Percentiles rank a stretch among this genome's conserved stretches.
Conservation (phyloP, 116 monocot genomes). For the Papilionanthe hybrid region DNA sequence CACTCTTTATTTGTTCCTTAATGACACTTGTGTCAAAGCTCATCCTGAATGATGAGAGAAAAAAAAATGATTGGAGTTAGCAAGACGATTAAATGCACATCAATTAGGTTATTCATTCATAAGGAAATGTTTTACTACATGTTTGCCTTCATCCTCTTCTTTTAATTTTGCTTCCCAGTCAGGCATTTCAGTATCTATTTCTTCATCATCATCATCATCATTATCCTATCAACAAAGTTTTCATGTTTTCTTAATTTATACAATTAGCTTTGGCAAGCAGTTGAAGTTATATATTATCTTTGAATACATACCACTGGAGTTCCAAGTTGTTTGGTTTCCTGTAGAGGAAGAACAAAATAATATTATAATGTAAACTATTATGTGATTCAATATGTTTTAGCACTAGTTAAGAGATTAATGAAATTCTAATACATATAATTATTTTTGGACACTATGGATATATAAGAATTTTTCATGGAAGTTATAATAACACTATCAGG, state of each 20-base stretch:
- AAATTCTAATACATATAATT: no score
- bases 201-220: slow-evolving; percentile 5
- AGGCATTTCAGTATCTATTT: background rate
- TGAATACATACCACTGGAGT: background rate
- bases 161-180: slow-evolving; percentile 11
- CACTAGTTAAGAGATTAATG: no score
- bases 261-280: background rate
- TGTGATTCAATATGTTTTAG: no score
- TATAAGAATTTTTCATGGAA: background rate
- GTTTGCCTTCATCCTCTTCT: slow-evolving; percentile 10
- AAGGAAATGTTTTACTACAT: slow-evolving; percentile 2
- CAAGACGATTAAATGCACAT: background rate
- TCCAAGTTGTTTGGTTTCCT: background rate
- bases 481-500: background rate
- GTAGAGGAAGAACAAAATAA: background rate
- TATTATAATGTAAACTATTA: no score
- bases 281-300: background rate
- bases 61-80: background rate
- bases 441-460: background rate
- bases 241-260: background rate
- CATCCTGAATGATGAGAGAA: slow-evolving; percentile 5
- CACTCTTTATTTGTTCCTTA: background rate
- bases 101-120: background rate
- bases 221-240: background rate
- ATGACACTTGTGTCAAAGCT: background rate